A percentile compares a stretch with the other conserved stretches of the same genome.
Conservation (phyloP, 257 asterid species). For the Schizonepeta tenuifolia region DNA sequence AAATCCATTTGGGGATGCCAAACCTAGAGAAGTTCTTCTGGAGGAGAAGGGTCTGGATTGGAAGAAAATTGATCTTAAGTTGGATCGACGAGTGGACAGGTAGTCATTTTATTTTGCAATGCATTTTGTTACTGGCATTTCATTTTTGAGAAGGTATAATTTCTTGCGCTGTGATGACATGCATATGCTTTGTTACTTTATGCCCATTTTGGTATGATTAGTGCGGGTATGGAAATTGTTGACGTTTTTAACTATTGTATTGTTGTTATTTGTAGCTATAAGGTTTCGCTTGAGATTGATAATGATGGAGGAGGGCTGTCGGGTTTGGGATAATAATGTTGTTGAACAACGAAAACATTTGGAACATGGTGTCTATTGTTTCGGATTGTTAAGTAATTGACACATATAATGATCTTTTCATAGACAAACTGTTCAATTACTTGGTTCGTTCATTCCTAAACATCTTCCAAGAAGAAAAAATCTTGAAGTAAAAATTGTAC, state of each 20-base stretch:
- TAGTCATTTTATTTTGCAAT: constrained; percentile 23
- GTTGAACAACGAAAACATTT: background rate
- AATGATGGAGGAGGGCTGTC: background rate
- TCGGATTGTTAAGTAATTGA: background rate
- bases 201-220: constrained; percentile 15
- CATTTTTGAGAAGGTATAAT: background rate
- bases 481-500: background rate
- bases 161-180: background rate
- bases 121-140: background rate
- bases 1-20: constrained; percentile 96
- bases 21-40: constrained; percentile 96
- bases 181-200: background rate
- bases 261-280: background rate
- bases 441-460: background rate
- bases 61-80: constrained; percentile 88
- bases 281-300: background rate
- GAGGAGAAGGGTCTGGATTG: constrained; percentile 94
- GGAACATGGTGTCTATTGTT: constrained; percentile 9
- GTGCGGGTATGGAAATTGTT: background rate
- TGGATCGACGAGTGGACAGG: constrained; percentile 88
- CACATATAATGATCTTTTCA: background rate
- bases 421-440: background rate
- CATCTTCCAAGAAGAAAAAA: background rate
- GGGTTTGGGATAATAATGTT: background rate
- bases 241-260: background rate